Conservation (phyloP, 2,329 filamentous ascomycete genomes). For the Pyrenochaeta sp. region DNA sequence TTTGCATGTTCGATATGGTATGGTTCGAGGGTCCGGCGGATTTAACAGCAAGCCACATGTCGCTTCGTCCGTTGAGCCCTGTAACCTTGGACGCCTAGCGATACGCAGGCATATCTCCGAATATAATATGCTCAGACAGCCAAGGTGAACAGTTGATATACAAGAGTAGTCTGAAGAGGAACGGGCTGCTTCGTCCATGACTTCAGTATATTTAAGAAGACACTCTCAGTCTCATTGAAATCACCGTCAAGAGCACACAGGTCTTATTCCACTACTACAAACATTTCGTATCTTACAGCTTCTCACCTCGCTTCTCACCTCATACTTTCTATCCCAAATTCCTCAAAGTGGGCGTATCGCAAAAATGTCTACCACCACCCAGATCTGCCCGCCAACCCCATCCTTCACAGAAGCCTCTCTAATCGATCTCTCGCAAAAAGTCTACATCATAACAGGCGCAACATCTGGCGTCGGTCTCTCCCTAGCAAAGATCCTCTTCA, state of each 20-base stretch:
- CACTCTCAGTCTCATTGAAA: neutral
- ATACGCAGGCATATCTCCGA: neutral
- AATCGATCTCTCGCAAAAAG: constrained; percentile 53
- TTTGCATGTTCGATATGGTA: too few species aligned
- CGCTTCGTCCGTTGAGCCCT: neutral
- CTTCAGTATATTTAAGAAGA: neutral
- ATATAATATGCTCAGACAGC: neutral
- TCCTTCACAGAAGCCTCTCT: constrained; percentile 55
- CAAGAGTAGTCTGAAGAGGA: neutral
- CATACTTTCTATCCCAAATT: neutral
- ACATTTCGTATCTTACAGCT: too few species aligned
- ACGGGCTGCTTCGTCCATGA: neutral
- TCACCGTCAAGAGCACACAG: neutral
- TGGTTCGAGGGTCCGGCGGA: neutral
- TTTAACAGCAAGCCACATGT: neutral
- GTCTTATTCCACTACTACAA: too few species aligned
- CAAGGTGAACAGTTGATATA: neutral
- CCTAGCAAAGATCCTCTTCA: constrained; percentile 62
- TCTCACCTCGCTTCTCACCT: too few species aligned
- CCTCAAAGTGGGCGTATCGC: neutral
- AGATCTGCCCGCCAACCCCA: constrained; percentile 48
- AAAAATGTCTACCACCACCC: neutral
- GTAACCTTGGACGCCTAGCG: neutral
- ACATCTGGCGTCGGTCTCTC: constrained; percentile 56
- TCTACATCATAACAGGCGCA: constrained; percentile 61